Conservation (phyloP, 2,329 filamentous ascomycete genomes). For the Sporothrix variecibatus region DNA sequence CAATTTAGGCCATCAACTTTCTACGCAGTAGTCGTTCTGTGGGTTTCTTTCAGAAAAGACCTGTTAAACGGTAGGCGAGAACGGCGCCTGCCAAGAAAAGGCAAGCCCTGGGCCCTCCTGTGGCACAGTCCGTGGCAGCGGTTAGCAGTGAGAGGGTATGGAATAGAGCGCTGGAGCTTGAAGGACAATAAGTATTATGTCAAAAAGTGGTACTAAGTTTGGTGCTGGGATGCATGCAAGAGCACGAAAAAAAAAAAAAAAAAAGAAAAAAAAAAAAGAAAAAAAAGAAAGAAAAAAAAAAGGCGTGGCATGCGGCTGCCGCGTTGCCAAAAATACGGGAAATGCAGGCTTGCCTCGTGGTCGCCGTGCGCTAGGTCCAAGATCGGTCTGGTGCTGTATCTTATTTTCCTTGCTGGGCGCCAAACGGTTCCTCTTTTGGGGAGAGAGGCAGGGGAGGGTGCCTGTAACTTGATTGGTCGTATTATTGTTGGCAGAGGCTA, state of each 20-base stretch:
- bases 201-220: no score
- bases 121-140: not conserved
- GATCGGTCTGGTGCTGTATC: not conserved
- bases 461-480: not conserved
- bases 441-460: not conserved
- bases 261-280: not conserved
- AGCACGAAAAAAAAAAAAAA: not conserved
- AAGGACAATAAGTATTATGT: not conserved
- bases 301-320: not conserved
- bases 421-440: not conserved
- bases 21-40: not conserved
- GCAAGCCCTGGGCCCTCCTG: not conserved
- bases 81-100: not conserved
- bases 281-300: not conserved
- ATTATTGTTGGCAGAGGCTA: not conserved
- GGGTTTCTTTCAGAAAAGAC: not conserved
- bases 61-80: not conserved
- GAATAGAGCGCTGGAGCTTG: not conserved
- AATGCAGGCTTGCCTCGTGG: slow-evolving; percentile 20
- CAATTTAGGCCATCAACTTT: no score
- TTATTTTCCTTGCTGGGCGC: slow-evolving; percentile 1
- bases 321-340: not conserved
- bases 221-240: not conserved
- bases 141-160: not conserved
- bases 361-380: slow-evolving; percentile 17